Conservation (phyloP, 257 asterid species). For the Fraxinus cuspidata region DNA sequence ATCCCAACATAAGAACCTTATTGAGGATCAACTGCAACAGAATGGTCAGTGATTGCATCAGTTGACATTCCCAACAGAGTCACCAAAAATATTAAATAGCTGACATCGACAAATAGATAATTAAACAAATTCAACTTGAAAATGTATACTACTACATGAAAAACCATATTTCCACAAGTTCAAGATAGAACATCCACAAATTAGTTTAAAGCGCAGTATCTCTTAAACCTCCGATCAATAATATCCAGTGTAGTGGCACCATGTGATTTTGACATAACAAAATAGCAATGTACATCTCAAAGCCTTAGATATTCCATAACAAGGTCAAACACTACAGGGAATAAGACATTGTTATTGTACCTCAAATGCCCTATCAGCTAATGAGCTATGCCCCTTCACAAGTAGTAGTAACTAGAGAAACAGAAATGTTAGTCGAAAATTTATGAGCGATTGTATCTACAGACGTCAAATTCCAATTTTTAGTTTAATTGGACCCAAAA, state of each 20-base stretch:
- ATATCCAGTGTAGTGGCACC: not conserved
- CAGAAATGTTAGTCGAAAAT: not conserved
- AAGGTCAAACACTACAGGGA: not conserved
- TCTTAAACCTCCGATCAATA: not conserved
- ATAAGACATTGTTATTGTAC: not conserved
- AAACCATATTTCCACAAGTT: not conserved
- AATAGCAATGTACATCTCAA: not conserved
- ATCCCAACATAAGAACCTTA: slow-evolving; percentile 89
- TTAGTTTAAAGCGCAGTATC: not conserved
- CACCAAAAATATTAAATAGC: not conserved
- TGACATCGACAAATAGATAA: slow-evolving; percentile 5
- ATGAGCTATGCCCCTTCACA: no score
- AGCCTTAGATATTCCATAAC: not conserved
- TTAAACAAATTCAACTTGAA: not conserved
- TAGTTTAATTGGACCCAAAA: not conserved
- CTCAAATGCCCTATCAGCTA: not conserved
- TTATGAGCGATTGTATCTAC: not conserved
- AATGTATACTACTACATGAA: slow-evolving; percentile 2
- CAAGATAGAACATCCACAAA: no score
- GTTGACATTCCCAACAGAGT: slow-evolving; percentile 16
- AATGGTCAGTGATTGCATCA: slow-evolving; percentile 16
- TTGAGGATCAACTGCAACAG: slow-evolving; percentile 69
- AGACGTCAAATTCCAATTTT: no score
- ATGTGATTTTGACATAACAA: not conserved
- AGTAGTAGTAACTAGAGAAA: not conserved